Conservation (phyloP, 1,284 basidiomycete species). For the Ceratobasidium sp. region DNA sequence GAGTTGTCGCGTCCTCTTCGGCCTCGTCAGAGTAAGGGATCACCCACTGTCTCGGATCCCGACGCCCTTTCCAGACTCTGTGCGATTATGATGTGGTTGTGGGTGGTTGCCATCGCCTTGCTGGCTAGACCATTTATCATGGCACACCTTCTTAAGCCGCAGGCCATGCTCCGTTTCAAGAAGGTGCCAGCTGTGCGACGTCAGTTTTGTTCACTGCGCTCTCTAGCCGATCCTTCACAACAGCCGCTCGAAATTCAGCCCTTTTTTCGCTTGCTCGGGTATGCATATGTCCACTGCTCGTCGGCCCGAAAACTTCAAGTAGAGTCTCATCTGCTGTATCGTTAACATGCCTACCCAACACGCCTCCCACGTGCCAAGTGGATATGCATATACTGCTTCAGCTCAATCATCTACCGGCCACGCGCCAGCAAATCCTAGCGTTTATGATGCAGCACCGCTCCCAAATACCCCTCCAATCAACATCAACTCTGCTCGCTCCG, state of each 20-base stretch:
- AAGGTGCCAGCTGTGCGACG: slow-evolving; percentile 39
- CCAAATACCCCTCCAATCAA: slow-evolving; percentile 26
- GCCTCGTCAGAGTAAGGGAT: slow-evolving; percentile 35
- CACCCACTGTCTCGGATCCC: slow-evolving; percentile 27
- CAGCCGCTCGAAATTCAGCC: slow-evolving; percentile 38
- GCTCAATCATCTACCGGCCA: slow-evolving; percentile 32
- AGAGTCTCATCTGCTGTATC: slow-evolving; percentile 39
- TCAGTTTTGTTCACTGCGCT: slow-evolving; percentile 38
- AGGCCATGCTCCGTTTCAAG: slow-evolving; percentile 39
- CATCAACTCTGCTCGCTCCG: slow-evolving; percentile 22
- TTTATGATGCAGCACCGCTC: slow-evolving; percentile 31
- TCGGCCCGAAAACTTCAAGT: slow-evolving; percentile 38
- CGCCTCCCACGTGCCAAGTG: slow-evolving; percentile 38
- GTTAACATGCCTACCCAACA: slow-evolving; percentile 40
- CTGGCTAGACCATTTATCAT: slow-evolving; percentile 43
- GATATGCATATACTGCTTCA: slow-evolving; percentile 40
- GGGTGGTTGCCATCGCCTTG: slow-evolving; percentile 42
- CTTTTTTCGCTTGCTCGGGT: slow-evolving; percentile 40
- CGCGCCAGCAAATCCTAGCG: slow-evolving; percentile 25
- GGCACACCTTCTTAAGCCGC: slow-evolving; percentile 42
- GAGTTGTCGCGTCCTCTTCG: slow-evolving; percentile 42
- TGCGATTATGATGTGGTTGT: slow-evolving; percentile 40
- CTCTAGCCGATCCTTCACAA: slow-evolving; percentile 36
- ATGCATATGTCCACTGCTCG: slow-evolving; percentile 41
- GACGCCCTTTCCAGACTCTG: slow-evolving; percentile 41